Evolutionary conservation across 768 basidiomycete species (phyloP).

Genomic region (Podaxis rugospora): DNA sequence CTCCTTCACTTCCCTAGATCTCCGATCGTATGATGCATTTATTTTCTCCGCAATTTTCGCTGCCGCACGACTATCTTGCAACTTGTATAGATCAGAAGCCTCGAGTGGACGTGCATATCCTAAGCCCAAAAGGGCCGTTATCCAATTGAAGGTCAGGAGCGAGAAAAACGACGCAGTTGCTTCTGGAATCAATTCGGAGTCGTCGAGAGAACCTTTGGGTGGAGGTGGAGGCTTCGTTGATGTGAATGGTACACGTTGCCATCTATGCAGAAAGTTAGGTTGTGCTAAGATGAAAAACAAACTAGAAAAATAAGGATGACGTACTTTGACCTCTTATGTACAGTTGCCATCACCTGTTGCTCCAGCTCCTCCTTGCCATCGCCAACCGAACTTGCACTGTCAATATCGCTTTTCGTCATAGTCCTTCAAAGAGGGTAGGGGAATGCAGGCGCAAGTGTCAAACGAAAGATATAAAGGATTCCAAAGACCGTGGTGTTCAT

Average conservation of each 20-base stretch:
- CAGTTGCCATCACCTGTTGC: not conserved
- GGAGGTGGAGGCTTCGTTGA: slow-evolving; percentile 35
- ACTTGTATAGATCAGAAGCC: slow-evolving; percentile 75
- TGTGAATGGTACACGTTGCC: slow-evolving; percentile 35
- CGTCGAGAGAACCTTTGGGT: slow-evolving; percentile 51
- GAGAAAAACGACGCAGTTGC: slow-evolving; percentile 54
- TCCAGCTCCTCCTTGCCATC: slow-evolving; percentile 1
- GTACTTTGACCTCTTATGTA: slow-evolving; percentile 6
- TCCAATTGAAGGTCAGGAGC: slow-evolving; percentile 69
- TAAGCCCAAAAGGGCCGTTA: slow-evolving; percentile 63
- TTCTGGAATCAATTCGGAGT: slow-evolving; percentile 63
- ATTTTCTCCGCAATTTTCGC: slow-evolving; percentile 60
- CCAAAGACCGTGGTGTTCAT: not conserved
- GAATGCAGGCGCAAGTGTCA: not conserved
- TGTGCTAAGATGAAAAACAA: not conserved
- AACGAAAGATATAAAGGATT: not conserved
- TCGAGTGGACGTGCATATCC: slow-evolving; percentile 83
- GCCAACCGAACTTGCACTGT: slow-evolving; percentile 2
- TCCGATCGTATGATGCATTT: slow-evolving; percentile 55
- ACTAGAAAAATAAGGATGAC: not conserved
- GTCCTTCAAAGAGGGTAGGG: not conserved
- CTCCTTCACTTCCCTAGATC: slow-evolving; percentile 49
- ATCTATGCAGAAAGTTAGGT: slow-evolving; percentile 13
- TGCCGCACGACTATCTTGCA: slow-evolving; percentile 60
- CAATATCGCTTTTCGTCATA: slow-evolving; percentile 3